phyloP scores from a whole-genome alignment of 2,329 filamentous ascomycete species.

The Colletotrichum agaves region DNA sequence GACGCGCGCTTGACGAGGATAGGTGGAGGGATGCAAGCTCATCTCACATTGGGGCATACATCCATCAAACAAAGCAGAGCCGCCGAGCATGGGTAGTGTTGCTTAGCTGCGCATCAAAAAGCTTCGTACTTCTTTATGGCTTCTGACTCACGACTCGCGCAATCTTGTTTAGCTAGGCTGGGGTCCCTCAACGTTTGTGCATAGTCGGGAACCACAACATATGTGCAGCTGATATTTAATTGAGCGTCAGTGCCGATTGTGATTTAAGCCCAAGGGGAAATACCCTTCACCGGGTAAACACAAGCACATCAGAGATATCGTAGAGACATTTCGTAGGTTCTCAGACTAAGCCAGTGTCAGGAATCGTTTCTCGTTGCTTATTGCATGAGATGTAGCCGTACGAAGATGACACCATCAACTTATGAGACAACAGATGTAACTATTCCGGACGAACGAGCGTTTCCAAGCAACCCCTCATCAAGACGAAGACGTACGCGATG shows the following conservation, averaged over 20 bases:
- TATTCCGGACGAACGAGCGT: constrained; percentile 20
- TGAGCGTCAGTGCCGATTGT: too few species aligned
- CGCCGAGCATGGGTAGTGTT: not conserved
- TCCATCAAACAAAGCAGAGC: not conserved
- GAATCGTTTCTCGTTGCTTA: not conserved
- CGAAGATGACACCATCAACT: not conserved
- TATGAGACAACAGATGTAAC: constrained; percentile 6
- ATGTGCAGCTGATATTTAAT: too few species aligned
- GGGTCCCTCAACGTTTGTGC: not conserved
- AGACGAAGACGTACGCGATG: not conserved
- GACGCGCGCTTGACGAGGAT: not conserved
- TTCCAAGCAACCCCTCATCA: not conserved
- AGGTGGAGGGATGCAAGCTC: too few species aligned
- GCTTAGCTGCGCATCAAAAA: not conserved
- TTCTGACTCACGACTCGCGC: too few species aligned
- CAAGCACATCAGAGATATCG: too few species aligned
- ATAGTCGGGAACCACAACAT: too few species aligned
- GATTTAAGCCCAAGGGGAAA: too few species aligned
- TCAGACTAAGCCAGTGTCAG: not conserved
- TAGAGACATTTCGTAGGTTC: too few species aligned
- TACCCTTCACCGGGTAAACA: too few species aligned
- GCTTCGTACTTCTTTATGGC: not conserved
- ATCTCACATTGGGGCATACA: not conserved
- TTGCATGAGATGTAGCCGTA: not conserved
- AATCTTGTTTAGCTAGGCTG: not conserved